Conservation (phyloP, 2,329 filamentous ascomycete genomes). For the Elsinoe arachidis region DNA sequence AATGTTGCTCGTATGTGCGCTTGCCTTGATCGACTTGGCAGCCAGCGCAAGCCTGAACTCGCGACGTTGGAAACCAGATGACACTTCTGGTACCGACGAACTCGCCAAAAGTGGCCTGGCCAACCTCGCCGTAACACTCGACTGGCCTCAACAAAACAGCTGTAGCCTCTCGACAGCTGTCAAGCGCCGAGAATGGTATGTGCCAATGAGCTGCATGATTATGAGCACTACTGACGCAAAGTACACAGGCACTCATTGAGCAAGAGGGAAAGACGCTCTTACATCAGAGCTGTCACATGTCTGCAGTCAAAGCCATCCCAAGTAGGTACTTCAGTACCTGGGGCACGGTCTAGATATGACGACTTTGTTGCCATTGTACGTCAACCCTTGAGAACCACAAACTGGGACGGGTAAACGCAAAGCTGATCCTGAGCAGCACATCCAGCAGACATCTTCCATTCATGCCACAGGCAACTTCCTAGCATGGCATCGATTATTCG, state of each 20-base stretch:
- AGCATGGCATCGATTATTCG: constrained; percentile 36
- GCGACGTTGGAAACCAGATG: constrained; percentile 20
- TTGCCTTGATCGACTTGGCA: too few relatives aligned
- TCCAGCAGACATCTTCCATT: constrained; percentile 21
- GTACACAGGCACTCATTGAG: constrained; percentile 18
- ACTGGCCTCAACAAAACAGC: not conserved
- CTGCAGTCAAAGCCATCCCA: constrained; percentile 22
- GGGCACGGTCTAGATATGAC: constrained; percentile 23
- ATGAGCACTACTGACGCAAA: too few relatives aligned
- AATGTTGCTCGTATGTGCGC: too few relatives aligned
- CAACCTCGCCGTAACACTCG: constrained; percentile 20
- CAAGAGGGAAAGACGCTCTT: constrained; percentile 20
- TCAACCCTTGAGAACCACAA: too few relatives aligned
- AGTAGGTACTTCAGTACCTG: constrained; percentile 17
- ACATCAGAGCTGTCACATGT: constrained; percentile 26
- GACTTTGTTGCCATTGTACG: constrained; percentile 22
- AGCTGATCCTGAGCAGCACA: too few relatives aligned
- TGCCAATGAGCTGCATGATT: too few relatives aligned
- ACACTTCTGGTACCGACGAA: constrained; percentile 21
- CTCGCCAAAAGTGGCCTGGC: constrained; percentile 19
- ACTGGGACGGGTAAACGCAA: too few relatives aligned
- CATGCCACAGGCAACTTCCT: constrained; percentile 20
- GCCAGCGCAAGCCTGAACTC: too few relatives aligned
- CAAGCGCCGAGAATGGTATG: constrained; percentile 1
- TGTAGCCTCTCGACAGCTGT: constrained; percentile 17